These are phyloP conservation scores for Talaromyces funiculosus DNA, from an alignment of 2,329 filamentous ascomycete genomes.

Conservation along the genomic window DNA sequence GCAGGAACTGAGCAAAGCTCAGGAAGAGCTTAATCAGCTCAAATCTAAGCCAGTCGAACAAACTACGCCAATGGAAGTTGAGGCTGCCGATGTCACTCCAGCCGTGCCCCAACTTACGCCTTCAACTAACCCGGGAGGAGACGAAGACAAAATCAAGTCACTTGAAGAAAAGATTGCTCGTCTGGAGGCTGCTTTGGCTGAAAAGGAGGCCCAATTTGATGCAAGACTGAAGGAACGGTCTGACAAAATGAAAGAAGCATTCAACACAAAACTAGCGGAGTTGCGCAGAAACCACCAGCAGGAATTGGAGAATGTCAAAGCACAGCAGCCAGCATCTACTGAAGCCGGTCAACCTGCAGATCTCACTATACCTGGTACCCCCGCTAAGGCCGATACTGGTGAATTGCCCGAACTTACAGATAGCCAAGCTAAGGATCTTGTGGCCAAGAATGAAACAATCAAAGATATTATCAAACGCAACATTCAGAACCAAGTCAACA, in stretches of 20 bases:
- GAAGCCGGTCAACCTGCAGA: constrained; percentile 27
- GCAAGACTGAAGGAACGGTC: constrained; percentile 43
- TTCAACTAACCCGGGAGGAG: constrained; percentile 16
- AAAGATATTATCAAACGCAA: constrained; percentile 53
- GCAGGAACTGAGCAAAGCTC: constrained; percentile 58
- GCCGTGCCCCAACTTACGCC: constrained; percentile 18
- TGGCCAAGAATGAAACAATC: constrained; percentile 46
- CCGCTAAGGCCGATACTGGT: constrained; percentile 26
- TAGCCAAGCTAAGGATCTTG: constrained; percentile 45
- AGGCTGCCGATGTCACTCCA: constrained; percentile 45
- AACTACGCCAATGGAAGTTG: constrained; percentile 31
- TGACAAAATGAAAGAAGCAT: constrained; percentile 59
- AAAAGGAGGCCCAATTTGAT: constrained; percentile 49
- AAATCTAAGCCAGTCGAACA: constrained; percentile 50
- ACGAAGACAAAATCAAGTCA: constrained; percentile 55
- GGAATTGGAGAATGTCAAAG: constrained; percentile 45
- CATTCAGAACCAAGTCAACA: constrained; percentile 45
- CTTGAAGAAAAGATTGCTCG: constrained; percentile 56
- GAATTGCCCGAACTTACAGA: constrained; percentile 42
- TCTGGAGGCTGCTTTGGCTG: constrained; percentile 48
- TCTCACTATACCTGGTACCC: constrained; percentile 18
- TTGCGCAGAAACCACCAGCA: constrained; percentile 46
- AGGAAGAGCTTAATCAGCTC: constrained; percentile 50
- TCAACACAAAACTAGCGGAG: constrained; percentile 64
- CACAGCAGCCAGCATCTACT: constrained; percentile 28